Evolutionary conservation across 1,284 basidiomycete species (phyloP).

Genomic region (Apiotrichum akiyoshidainum): DNA sequence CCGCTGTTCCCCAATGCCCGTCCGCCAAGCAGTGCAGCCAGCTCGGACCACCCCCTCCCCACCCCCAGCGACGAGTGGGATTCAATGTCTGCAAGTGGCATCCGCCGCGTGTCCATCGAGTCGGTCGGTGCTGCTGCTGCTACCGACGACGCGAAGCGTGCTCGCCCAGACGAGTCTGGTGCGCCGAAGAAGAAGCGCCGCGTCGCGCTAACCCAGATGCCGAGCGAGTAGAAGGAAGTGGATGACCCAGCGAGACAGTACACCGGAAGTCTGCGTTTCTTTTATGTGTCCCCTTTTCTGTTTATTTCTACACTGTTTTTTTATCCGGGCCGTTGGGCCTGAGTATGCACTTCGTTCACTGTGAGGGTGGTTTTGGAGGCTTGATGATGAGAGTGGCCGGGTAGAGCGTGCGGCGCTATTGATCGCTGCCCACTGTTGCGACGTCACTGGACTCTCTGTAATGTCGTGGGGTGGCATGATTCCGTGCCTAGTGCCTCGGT

Average conservation of each 20-base stretch:
- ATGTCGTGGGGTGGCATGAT: no score
- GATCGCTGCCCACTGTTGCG: no score
- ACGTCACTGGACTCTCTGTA: no score
- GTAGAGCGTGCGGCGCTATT: no score
- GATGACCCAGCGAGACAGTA: no score
- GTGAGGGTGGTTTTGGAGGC: background rate
- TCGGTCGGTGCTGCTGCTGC: conserved; percentile 5
- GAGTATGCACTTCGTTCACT: background rate
- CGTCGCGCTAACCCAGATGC: conserved; percentile 62
- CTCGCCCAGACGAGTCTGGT: conserved; percentile 39
- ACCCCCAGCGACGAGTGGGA: conserved; percentile 35
- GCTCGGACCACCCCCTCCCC: conserved; percentile 33
- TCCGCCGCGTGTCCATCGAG: conserved; percentile 23
- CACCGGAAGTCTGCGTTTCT: no score
- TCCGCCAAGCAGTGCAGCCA: conserved; percentile 25
- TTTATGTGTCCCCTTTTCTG: background rate
- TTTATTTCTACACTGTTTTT: background rate
- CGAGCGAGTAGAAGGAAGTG: background rate
- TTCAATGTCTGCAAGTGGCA: conserved; percentile 4
- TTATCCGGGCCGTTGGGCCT: background rate
- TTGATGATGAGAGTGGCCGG: no score
- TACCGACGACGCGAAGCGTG: conserved; percentile 3
- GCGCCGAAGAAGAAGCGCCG: conserved; percentile 86
- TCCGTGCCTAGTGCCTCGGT: no score
- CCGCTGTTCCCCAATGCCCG: conserved; percentile 22